Evolutionary conservation across 2,329 filamentous ascomycete genomes (phyloP).

Genomic region (Colletotrichum musae): DNA sequence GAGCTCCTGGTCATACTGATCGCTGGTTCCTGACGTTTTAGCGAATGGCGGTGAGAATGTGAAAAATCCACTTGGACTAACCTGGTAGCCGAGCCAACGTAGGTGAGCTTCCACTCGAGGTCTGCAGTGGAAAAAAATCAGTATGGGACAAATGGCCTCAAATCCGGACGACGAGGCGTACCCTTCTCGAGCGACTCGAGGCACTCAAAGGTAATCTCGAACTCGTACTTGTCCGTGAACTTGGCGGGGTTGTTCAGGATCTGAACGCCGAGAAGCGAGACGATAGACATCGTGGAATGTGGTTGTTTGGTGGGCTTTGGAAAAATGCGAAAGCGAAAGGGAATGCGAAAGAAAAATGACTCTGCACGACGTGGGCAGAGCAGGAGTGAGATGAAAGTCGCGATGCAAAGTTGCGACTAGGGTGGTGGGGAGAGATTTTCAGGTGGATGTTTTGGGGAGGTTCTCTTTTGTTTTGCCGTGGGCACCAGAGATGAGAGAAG

Average conservation of each 20-base stretch:
- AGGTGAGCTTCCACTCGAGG: conserved; percentile 99
- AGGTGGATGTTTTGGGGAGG: conserved; percentile 23
- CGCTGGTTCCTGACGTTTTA: conserved; percentile 65
- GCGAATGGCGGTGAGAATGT: conserved; percentile 34
- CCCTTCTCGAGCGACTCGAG: conserved; percentile 95
- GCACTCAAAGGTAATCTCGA: conserved; percentile 99
- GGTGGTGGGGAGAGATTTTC: conserved; percentile 15
- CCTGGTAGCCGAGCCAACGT: conserved; percentile 98
- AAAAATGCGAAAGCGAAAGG: conserved; percentile 7
- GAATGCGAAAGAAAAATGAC: conserved; percentile 15
- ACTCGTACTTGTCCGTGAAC: conserved; percentile 93
- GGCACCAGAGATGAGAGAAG: conserved; percentile 35
- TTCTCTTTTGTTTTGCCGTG: conserved; percentile 20
- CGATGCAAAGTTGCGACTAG: conserved; percentile 10
- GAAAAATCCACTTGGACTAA: conserved; percentile 65
- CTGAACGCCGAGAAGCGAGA: conserved; percentile 94
- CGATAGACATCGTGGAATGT: conserved; percentile 82
- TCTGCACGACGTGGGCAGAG: conserved; percentile 13
- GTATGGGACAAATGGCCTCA: conserved; percentile 1
- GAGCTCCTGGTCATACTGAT: conserved; percentile 98
- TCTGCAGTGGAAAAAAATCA: conserved; percentile 66
- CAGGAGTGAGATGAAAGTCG: conserved; percentile 1
- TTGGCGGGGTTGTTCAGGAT: conserved; percentile 97
- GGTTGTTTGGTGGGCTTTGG: conserved; percentile 17
- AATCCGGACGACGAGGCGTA: conserved; percentile 51